Base-by-base conservation (phyloP, 495 filamentous ascomycete genomes). In the Cladorrhinum samala region DNA sequence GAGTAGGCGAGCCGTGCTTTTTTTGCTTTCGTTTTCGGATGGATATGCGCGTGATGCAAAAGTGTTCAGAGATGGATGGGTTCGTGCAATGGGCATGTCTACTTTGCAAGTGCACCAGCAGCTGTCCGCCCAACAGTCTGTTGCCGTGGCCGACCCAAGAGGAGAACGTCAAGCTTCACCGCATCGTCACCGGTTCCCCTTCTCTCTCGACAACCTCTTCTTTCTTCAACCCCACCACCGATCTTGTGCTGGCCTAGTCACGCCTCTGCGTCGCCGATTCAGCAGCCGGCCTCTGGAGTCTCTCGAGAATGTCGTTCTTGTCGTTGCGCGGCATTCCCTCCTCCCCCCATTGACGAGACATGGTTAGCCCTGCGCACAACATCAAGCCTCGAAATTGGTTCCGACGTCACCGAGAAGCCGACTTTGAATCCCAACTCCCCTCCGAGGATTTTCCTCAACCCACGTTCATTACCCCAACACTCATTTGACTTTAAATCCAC, bases 1-100 rank as follows among this genome's bases (percentile, higher is more conserved):
- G 75, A 67, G 88, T 79, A 46, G 1, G 9, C 23, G 27, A 33
- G n/a, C n/a, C n/a, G 25, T 44, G 38, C 46, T 42, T 50, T 44
- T 23, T 50, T 16, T 51, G 16, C 50, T 50, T 55, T 55, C 56
- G 33, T 53, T 33, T 49, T 43, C 36, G 27, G 44, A 27, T 27
- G 21, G 40, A 33, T 6, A 6, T 33, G 27, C 27, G 27, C 27
- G 27, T 11, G 11, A 33, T 33, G 27, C 11, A 33, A 33, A 33
- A 33, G 27, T 33, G 5, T 33, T 33, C 11, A 11, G 11, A 33
- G 11, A 19, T 23, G 20, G 14, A 43, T 17, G 42, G 18, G 18
- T 3, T 45, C 21, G 42, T 24, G 19, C 7, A 13, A 24, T 20
- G 42, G 42, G 19, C 17, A 45, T n/a, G n/a, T n/a, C n/a, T n/a